Conservation (phyloP, 73 alveolate genomes). For the Loxodes magnus region DNA sequence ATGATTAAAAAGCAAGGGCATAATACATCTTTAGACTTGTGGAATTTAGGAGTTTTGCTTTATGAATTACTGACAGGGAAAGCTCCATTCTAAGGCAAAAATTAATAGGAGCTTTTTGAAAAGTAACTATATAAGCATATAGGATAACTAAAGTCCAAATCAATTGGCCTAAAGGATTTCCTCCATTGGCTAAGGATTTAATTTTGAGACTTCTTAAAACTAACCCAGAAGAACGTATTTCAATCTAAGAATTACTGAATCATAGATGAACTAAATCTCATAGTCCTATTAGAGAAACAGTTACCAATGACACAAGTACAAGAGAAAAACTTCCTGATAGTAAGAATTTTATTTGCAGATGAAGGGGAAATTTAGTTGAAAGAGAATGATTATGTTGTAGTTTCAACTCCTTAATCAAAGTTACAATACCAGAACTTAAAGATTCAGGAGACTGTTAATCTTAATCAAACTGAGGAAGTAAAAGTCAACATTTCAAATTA, state of each 20-base stretch:
- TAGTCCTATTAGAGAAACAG: slow-evolving; percentile 7
- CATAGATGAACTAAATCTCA: slow-evolving; percentile 5
- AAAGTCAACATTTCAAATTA: neutral
- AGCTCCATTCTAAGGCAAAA: slow-evolving; percentile 23
- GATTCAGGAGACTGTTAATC: neutral
- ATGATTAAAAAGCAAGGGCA: slow-evolving; percentile 21
- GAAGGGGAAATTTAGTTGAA: slow-evolving; percentile 4
- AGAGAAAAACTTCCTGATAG: neutral
- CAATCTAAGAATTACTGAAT: neutral
- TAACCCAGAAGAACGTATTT: neutral
- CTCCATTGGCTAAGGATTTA: slow-evolving; percentile 13
- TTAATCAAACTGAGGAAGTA: neutral
- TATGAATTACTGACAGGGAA: slow-evolving; percentile 37
- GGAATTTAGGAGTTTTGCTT: slow-evolving; percentile 34
- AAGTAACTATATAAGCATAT: too few species aligned
- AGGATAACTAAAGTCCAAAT: neutral
- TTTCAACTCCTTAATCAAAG: slow-evolving; percentile 1
- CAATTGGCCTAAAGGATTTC: slow-evolving; percentile 2
- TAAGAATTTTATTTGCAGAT: neutral
- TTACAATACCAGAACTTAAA: neutral
- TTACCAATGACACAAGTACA: slow-evolving; percentile 9
- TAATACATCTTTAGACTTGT: slow-evolving; percentile 16
- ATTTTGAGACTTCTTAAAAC: neutral
- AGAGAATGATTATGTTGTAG: neutral
- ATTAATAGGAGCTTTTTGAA: slow-evolving; percentile 9